Percentiles rank a stretch among this genome's conserved stretches.
These are phyloP conservation scores for Fusarium anguioides DNA, from an alignment of 2,329 filamentous ascomycete genomes.

Conservation along the genomic window DNA sequence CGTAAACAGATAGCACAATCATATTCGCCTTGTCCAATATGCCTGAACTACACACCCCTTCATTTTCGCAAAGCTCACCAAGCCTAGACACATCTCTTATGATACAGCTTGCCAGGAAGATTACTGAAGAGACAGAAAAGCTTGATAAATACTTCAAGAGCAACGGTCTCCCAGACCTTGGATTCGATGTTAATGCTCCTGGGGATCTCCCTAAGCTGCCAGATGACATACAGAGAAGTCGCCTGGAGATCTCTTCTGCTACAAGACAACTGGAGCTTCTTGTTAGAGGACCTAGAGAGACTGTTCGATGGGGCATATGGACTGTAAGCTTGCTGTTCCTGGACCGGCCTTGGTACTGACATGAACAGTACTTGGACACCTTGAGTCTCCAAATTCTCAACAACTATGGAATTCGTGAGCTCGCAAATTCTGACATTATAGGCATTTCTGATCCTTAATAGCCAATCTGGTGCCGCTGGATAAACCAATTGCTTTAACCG, in stretches of 20 bases:
- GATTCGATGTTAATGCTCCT: slow-evolving; percentile 58
- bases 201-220: slow-evolving; percentile 61
- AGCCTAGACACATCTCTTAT: slow-evolving; percentile 52
- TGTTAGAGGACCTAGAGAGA: slow-evolving; percentile 62
- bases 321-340: slow-evolving; percentile 53
- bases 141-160: slow-evolving; percentile 60
- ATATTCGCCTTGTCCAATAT: slow-evolving; percentile 17
- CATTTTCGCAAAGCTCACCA: slow-evolving; percentile 49
- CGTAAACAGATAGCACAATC: not conserved
- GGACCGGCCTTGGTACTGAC: slow-evolving; percentile 19
- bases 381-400: slow-evolving; percentile 63
- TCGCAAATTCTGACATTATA: not conserved
- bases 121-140: slow-evolving; percentile 61
- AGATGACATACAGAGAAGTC: slow-evolving; percentile 57
- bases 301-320: slow-evolving; percentile 64
- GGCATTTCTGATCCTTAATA: slow-evolving; percentile 37
- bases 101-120: slow-evolving; percentile 59
- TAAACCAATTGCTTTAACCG: slow-evolving; percentile 56
- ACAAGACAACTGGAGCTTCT: slow-evolving; percentile 60
- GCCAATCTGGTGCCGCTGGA: slow-evolving; percentile 63
- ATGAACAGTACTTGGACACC: slow-evolving; percentile 59
- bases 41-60: slow-evolving; percentile 46
- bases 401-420: slow-evolving; percentile 60
- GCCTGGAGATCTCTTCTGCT: slow-evolving; percentile 61
- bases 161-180: slow-evolving; percentile 55